These are phyloP conservation scores for Myrica gale DNA, from an alignment of 306 rosid species.

Conservation along the genomic window DNA sequence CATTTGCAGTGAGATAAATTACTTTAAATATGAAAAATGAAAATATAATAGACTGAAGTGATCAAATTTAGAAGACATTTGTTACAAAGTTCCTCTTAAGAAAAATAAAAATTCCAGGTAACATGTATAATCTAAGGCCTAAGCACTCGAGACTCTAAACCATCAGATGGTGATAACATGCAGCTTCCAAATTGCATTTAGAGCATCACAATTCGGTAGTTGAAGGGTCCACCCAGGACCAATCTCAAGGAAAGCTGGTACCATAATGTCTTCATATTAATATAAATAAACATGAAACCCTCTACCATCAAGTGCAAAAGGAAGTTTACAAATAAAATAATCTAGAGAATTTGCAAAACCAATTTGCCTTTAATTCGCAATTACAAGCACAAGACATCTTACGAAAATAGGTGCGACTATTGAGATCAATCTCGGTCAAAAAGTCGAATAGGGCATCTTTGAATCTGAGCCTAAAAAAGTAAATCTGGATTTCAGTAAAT, in stretches of 20 bases:
- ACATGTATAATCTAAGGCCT: not conserved
- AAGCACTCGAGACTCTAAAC: conserved; percentile 1
- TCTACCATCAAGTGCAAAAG: not conserved
- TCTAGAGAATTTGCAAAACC: too few relatives aligned
- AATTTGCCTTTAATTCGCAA: too few relatives aligned
- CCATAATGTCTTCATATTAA: not conserved
- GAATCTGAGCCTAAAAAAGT: too few relatives aligned
- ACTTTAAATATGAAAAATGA: not conserved
- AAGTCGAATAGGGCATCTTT: too few relatives aligned
- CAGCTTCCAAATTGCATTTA: not conserved
- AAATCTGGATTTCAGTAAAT: too few relatives aligned
- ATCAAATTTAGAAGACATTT: not conserved
- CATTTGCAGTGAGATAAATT: conserved; percentile 4
- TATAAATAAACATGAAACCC: not conserved
- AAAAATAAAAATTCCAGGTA: not conserved
- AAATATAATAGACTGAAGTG: not conserved
- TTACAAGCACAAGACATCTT: too few relatives aligned
- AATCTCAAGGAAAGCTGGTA: not conserved
- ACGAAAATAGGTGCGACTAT: too few relatives aligned
- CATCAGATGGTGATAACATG: not conserved
- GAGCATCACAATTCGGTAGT: not conserved
- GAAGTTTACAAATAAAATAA: not conserved
- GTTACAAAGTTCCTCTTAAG: not conserved
- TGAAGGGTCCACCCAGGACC: not conserved
- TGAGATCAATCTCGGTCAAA: too few relatives aligned